Base-by-base conservation (phyloP, 805 yeast genomes). In the Saccharomyces paradoxus region DNA sequence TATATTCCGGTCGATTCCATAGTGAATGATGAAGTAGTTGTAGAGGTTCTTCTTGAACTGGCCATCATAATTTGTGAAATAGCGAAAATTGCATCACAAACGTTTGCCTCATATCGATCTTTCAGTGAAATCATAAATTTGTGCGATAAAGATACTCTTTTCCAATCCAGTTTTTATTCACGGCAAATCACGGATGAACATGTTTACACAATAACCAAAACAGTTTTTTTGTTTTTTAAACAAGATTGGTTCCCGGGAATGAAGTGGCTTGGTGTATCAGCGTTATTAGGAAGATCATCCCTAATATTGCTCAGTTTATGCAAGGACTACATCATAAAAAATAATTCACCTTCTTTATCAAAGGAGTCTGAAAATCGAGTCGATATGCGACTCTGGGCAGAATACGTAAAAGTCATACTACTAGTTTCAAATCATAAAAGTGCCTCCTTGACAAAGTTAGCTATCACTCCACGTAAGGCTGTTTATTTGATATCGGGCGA, bases 391-490 rank as follows among this genome's bases (percentile, higher is more conserved):
- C 60, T 86, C 26, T 88, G 96, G 95, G 83, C 84, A 48, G 79
- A 77, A 58, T 88, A 80, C 67, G 65, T 87, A 60, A 79, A 77
- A 60, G 75, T 82, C 12, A 68, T 84, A 17, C 71, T 87, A 28
- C 76, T 78, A 53, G 71, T 87, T 57, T 82, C 84, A 1, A 80
- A 83, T 5, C 77, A 86, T n/a, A 82, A 81, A 61, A 84, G 90
- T 0, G 80, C 86, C 4, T 77, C 89, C 1, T 71, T 84, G 52
- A 88, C 86, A 62, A 87, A 83, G 58, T 73, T 88, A 54, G 79
- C 89, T 2, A 84, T 81, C 46, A 82, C 87, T 53, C 89, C 95
- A 46, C 78, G 85, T 65, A 81, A 81, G 58, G 90, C 90, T 0
- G 81, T 90, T 56, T 74, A 72, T 70, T 75, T 75, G 52, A 80